A percentile compares a stretch with the other conserved stretches of the same genome.
These are phyloP conservation scores for Solanum rostratum DNA, from an alignment of 257 asterid species.

Conservation along the genomic window DNA sequence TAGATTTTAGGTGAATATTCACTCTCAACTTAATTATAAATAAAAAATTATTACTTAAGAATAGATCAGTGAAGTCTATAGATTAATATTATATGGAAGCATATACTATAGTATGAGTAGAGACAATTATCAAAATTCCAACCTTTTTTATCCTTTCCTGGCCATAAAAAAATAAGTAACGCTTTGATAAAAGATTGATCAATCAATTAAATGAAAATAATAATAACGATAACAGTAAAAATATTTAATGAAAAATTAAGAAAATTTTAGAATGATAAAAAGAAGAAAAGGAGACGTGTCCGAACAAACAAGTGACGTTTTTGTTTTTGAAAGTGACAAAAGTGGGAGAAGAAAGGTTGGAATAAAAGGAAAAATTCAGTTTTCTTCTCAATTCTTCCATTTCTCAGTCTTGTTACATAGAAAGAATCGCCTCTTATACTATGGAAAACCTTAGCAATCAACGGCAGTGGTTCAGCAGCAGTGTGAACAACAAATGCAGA, in stretches of 20 bases:
- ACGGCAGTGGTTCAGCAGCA: too few species aligned
- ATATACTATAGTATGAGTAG: background rate
- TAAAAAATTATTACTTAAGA: too few species aligned
- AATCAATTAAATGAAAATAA: too few species aligned
- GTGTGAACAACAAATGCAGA: slow-evolving; percentile 48
- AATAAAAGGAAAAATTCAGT: too few species aligned
- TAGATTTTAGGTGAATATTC: too few species aligned
- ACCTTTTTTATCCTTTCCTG: too few species aligned
- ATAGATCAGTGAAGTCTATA: background rate
- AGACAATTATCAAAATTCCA: background rate
- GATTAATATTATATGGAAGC: background rate
- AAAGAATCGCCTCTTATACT: too few species aligned
- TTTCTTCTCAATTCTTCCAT: too few species aligned
- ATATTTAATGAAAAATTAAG: background rate
- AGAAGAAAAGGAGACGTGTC: background rate
- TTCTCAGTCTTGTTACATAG: too few species aligned
- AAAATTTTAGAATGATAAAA: background rate
- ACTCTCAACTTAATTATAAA: too few species aligned
- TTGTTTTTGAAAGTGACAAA: background rate
- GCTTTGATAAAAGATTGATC: background rate
- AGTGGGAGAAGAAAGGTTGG: background rate
- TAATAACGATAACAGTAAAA: background rate
- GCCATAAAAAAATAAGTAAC: background rate
- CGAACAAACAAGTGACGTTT: background rate
- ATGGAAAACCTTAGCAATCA: too few species aligned